A percentile compares a stretch with the other conserved stretches of the same genome.
phyloP scores from a whole-genome alignment of 2,329 filamentous ascomycete genomes.

The Emergomyces africanus region DNA sequence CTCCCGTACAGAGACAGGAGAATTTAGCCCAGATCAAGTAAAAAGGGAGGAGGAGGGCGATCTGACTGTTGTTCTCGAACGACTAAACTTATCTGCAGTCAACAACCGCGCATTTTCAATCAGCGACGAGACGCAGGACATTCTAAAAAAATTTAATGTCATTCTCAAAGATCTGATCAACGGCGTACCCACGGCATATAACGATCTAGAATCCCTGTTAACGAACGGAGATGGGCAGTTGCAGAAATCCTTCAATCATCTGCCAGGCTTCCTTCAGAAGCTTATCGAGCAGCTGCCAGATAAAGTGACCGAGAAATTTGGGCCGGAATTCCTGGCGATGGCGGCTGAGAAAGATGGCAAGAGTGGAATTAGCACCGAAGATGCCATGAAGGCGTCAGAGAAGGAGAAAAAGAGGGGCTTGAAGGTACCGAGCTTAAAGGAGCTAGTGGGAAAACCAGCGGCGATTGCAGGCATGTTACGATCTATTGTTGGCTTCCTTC shows the following conservation, averaged over 20 bases:
- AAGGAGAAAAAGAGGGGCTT: conserved; percentile 54
- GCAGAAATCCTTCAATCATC: conserved; percentile 49
- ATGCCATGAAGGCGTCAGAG: conserved; percentile 38
- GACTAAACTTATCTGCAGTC: conserved; percentile 67
- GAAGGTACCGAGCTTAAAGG: conserved; percentile 59
- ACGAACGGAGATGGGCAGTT: conserved; percentile 51
- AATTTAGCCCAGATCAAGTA: conserved; percentile 28
- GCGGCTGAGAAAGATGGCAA: conserved; percentile 53
- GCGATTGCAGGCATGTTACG: conserved; percentile 71
- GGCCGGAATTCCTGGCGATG: conserved; percentile 68
- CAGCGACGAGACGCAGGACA: conserved; percentile 68
- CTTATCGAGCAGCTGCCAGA: conserved; percentile 73
- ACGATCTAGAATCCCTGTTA: conserved; percentile 64
- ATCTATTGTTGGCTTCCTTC: conserved; percentile 81
- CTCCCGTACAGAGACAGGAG: conserved; percentile 20
- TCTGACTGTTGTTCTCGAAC: conserved; percentile 65
- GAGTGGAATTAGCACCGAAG: conserved; percentile 49
- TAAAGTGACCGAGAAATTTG: conserved; percentile 63
- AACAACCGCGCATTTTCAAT: conserved; percentile 80
- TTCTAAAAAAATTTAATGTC: conserved; percentile 72
- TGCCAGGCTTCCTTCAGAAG: conserved; percentile 72
- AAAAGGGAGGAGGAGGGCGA: conserved; percentile 55
- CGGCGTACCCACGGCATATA: conserved; percentile 84
- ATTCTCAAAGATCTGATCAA: conserved; percentile 87
- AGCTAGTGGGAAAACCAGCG: conserved; percentile 75